Percentiles rank a stretch among this genome's conserved stretches.
Evolutionary conservation across 352 stramenopile species (phyloP).

Genomic region (Globisporangium uncinulatum): DNA sequence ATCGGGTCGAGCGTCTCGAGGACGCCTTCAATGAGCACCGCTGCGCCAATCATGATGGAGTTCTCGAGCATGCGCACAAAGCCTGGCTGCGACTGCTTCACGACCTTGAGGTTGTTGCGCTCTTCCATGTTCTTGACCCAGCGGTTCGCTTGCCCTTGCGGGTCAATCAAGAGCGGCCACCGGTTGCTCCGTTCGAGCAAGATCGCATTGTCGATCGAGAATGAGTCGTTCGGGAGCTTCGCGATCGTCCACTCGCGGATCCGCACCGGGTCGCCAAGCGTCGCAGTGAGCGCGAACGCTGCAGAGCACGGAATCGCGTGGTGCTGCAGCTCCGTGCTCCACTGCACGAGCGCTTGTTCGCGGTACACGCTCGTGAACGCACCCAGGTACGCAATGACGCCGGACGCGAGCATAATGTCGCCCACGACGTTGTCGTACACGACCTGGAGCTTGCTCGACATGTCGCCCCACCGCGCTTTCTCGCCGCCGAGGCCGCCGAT

Average conservation of each 20-base stretch:
- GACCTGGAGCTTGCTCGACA: constrained; percentile 78
- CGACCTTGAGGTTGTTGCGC: constrained; percentile 87
- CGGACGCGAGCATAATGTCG: constrained; percentile 91
- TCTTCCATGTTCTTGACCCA: constrained; percentile 96
- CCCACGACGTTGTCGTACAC: constrained; percentile 90
- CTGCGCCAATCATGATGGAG: constrained; percentile 91
- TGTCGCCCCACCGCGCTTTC: constrained; percentile 90
- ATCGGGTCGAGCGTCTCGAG: constrained; percentile 92
- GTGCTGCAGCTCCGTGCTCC: constrained; percentile 53
- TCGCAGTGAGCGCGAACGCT: constrained; percentile 76
- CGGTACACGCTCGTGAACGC: constrained; percentile 91
- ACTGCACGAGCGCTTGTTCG: constrained; percentile 84
- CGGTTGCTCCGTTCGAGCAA: constrained; percentile 90
- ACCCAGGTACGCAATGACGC: constrained; percentile 93
- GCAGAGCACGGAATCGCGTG: constrained; percentile 81
- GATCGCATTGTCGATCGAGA: constrained; percentile 95
- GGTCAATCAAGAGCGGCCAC: constrained; percentile 97
- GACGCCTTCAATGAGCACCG: constrained; percentile 93
- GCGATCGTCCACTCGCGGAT: constrained; percentile 93
- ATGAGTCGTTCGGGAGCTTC: constrained; percentile 94
- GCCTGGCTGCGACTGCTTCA: constrained; percentile 90
- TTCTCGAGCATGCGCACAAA: constrained; percentile 96
- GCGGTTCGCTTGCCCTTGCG: constrained; percentile 92
- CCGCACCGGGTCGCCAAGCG: constrained; percentile 88
- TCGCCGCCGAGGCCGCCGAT: constrained; percentile 93